Evolutionary conservation across 306 rosid species (phyloP).

Genomic region (Prunus mume): DNA sequence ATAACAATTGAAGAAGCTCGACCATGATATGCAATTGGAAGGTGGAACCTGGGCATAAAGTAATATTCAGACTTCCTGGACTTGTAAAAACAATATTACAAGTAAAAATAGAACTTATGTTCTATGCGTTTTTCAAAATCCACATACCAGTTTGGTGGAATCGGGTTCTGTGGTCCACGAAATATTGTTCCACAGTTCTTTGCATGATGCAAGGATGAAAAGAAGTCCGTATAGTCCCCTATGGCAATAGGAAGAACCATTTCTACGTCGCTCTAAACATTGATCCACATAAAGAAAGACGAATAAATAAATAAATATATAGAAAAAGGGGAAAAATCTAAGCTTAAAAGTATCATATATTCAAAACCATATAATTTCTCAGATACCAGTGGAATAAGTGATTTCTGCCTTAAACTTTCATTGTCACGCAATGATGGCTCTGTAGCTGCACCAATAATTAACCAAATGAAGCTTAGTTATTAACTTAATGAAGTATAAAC

Average conservation of each 20-base stretch:
- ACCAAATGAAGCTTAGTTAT: slow-evolving; percentile 3
- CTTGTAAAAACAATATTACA: background rate
- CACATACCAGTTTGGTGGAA: slow-evolving; percentile 63
- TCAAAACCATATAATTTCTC: slow-evolving; percentile 3
- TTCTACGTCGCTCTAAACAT: slow-evolving; percentile 57
- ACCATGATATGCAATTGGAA: slow-evolving; percentile 97
- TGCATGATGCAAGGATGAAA: slow-evolving; percentile 72
- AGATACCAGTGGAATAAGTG: slow-evolving; percentile 74
- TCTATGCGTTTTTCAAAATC: slow-evolving; percentile 16
- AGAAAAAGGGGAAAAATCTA: too few species aligned
- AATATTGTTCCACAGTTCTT: slow-evolving; percentile 86
- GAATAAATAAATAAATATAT: background rate
- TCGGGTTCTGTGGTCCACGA: slow-evolving; percentile 69
- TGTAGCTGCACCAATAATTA: slow-evolving; percentile 48
- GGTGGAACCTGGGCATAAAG: slow-evolving; percentile 58
- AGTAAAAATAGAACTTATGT: background rate
- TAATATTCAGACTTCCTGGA: background rate
- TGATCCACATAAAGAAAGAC: background rate
- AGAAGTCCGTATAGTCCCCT: slow-evolving; percentile 93
- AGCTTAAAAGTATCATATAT: background rate
- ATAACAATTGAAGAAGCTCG: slow-evolving; percentile 90
- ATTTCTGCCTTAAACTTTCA: slow-evolving; percentile 57
- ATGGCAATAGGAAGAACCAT: slow-evolving; percentile 80
- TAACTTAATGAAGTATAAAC: background rate
- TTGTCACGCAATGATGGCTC: slow-evolving; percentile 83